Evolutionary conservation across 371 early-diverging fungal species (phyloP).

Genomic region (Apophysomyces variabilis): DNA sequence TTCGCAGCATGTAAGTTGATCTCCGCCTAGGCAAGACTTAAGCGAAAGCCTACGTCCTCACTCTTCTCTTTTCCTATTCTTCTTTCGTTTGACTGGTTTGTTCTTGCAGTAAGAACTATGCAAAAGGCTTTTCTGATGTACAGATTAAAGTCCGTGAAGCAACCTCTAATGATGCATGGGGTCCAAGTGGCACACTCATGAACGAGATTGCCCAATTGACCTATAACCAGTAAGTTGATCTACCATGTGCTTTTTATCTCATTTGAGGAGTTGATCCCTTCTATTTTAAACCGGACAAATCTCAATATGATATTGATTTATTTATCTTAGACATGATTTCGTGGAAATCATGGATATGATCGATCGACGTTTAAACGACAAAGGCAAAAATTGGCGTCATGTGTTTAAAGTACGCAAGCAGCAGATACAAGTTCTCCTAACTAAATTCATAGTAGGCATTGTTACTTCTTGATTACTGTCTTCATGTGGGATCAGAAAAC

Average conservation of each 20-base stretch:
- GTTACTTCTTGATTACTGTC: constrained; percentile 71
- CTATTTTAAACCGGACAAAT: constrained; percentile 16
- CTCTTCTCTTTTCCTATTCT: background rate
- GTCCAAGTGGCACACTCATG: constrained; percentile 88
- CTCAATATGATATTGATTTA: background rate
- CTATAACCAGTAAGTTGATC: constrained; percentile 76
- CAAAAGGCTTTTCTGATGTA: constrained; percentile 94
- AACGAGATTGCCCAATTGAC: constrained; percentile 89
- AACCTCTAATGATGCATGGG: constrained; percentile 91
- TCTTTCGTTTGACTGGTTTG: background rate
- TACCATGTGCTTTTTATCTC: constrained; percentile 3
- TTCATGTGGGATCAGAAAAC: constrained; percentile 85
- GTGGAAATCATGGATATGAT: constrained; percentile 96
- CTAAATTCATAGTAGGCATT: constrained; percentile 43
- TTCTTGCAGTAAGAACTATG: constrained; percentile 85
- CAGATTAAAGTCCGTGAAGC: constrained; percentile 95
- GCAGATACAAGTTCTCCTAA: background rate
- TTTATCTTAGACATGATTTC: constrained; percentile 79
- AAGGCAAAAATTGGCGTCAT: constrained; percentile 98
- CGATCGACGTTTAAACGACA: constrained; percentile 95
- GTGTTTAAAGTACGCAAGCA: constrained; percentile 84
- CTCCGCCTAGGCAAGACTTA: background rate
- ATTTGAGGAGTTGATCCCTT: background rate
- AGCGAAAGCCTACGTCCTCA: background rate
- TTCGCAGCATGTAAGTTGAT: constrained; percentile 11